phyloP scores from a whole-genome alignment of 2,329 filamentous ascomycete species.

The Pyrenophora graminea region DNA sequence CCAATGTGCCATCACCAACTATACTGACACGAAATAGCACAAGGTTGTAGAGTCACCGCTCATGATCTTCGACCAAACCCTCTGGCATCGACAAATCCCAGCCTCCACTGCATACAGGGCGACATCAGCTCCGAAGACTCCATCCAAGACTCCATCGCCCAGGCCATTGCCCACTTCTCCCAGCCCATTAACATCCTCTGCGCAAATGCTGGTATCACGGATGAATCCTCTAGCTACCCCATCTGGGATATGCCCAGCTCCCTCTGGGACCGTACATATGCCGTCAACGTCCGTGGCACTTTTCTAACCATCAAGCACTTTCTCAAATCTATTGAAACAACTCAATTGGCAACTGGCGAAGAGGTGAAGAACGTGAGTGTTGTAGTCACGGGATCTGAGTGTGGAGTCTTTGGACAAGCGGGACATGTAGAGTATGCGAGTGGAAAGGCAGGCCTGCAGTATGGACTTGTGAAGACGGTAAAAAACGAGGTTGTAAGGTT shows the following conservation, averaged over 20 bases:
- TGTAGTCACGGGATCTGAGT: slow-evolving; percentile 59
- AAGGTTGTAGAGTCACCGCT: slow-evolving; percentile 60
- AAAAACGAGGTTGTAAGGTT: slow-evolving; percentile 61
- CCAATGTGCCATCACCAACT: not conserved
- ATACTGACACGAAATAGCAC: slow-evolving; percentile 41
- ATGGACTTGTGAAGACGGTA: slow-evolving; percentile 57
- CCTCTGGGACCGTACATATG: slow-evolving; percentile 59
- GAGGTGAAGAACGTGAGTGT: slow-evolving; percentile 58
- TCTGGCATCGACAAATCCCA: slow-evolving; percentile 30
- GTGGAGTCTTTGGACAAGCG: slow-evolving; percentile 56
- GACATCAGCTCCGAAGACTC: slow-evolving; percentile 56
- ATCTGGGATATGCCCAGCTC: slow-evolving; percentile 59
- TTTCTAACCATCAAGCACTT: slow-evolving; percentile 63
- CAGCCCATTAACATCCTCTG: slow-evolving; percentile 57
- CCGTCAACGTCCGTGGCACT: slow-evolving; percentile 56
- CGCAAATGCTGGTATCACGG: slow-evolving; percentile 58
- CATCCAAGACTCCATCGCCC: slow-evolving; percentile 48
- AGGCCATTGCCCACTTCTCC: slow-evolving; percentile 53
- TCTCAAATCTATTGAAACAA: slow-evolving; percentile 48
- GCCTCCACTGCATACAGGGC: slow-evolving; percentile 51
- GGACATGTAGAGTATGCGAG: slow-evolving; percentile 57
- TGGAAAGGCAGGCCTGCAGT: slow-evolving; percentile 55
- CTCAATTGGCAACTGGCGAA: slow-evolving; percentile 44
- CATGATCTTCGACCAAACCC: slow-evolving; percentile 53
- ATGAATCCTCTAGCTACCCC: slow-evolving; percentile 53